phyloP scores from a whole-genome alignment of 805 yeast genomes.

The Cyberlindnera lachancei region DNA sequence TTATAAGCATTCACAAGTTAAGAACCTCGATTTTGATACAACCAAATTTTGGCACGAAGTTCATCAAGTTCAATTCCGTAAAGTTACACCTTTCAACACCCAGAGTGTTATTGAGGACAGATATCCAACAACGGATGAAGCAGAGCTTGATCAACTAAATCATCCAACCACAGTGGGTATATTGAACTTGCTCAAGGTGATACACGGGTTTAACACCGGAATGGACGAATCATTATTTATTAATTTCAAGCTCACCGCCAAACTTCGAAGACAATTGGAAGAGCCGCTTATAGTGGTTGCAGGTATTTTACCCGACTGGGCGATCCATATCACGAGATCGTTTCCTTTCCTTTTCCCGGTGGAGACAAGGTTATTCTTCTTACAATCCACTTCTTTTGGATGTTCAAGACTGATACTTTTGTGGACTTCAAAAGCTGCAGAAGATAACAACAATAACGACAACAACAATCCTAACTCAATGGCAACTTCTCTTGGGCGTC shows the following conservation, averaged over 20 bases:
- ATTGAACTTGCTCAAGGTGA: conserved; percentile 39
- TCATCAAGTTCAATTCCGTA: conserved; percentile 45
- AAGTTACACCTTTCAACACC: conserved; percentile 24
- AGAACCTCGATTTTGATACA: conserved; percentile 35
- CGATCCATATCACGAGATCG: conserved; percentile 58
- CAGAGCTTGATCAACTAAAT: conserved; percentile 23
- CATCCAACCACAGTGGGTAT: conserved; percentile 29
- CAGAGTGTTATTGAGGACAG: conserved; percentile 18
- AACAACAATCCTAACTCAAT: conserved; percentile 19
- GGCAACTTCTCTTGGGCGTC: conserved; percentile 50
- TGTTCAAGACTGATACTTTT: conserved; percentile 72
- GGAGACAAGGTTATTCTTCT: conserved; percentile 66
- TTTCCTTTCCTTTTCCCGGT: conserved; percentile 83
- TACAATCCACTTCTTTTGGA: conserved; percentile 88
- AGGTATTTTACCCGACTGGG: conserved; percentile 83
- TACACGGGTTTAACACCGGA: conserved; percentile 28
- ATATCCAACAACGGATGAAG: conserved; percentile 24
- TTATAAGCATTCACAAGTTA: conserved; percentile 38
- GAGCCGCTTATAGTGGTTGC: conserved; percentile 85
- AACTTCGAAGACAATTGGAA: conserved; percentile 78
- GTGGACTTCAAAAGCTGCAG: conserved; percentile 54
- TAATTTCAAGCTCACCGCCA: conserved; percentile 79
- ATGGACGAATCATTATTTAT: conserved; percentile 33
- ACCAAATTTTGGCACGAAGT: conserved; percentile 48
- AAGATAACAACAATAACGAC: conserved; percentile 28